Percentiles rank a stretch among this genome's conserved stretches.
phyloP scores from a whole-genome alignment of 2,329 filamentous ascomycete genomes.

The Proliferodiscus dingleyae region DNA sequence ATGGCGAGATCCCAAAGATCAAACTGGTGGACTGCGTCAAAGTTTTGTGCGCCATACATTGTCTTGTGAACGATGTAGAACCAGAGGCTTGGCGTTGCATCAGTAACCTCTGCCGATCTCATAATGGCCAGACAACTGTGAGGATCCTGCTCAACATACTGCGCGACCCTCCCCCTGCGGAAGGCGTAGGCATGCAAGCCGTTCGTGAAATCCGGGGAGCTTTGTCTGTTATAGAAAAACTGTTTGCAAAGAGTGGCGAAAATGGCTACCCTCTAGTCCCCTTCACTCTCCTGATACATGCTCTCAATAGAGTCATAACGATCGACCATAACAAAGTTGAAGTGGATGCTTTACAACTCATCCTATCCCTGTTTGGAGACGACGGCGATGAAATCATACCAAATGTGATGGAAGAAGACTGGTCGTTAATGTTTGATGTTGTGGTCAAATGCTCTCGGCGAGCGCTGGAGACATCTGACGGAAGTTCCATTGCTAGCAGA shows the following conservation, averaged over 20 bases:
- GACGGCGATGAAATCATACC: conserved; percentile 48
- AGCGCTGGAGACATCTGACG: conserved; percentile 27
- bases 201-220: conserved; percentile 57
- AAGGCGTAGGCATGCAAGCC: conserved; percentile 45
- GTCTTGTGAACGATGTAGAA: conserved; percentile 54
- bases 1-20: conserved; percentile 60
- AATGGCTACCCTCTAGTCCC: conserved; percentile 57
- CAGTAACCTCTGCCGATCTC: conserved; percentile 66
- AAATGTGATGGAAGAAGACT: conserved; percentile 60
- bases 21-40: conserved; percentile 63
- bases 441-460: conserved; percentile 47
- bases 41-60: conserved; percentile 68
- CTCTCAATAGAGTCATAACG: conserved; percentile 45
- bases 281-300: conserved; percentile 53
- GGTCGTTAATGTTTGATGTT: conserved; percentile 56
- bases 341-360: conserved; percentile 30
- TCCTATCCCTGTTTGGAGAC: conserved; percentile 52
- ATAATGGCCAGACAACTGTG: conserved; percentile 66
- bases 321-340: conserved; percentile 30
- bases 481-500: conserved; percentile 18
- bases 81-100: conserved; percentile 67
- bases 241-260: conserved; percentile 54
- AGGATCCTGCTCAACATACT: conserved; percentile 60
- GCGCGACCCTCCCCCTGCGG: conserved; percentile 42
- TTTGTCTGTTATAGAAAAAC: conserved; percentile 56